Evolutionary conservation across 2,329 filamentous ascomycete species (phyloP).

Genomic region (Exophiala xenobiotica): DNA sequence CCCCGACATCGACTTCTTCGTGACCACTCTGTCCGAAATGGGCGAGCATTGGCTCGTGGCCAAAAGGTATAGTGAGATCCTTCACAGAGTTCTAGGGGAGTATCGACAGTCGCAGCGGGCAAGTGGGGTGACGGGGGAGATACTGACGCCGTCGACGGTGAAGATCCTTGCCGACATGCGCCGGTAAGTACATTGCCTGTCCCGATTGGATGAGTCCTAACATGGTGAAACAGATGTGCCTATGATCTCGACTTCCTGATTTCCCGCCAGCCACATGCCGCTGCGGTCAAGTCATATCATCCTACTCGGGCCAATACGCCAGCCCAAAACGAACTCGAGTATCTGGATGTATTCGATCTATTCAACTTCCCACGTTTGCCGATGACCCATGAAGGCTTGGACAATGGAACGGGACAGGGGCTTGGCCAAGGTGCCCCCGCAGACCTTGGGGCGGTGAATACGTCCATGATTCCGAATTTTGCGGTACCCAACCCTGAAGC

Average conservation of each 20-base stretch:
- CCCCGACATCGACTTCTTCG: constrained; percentile 75
- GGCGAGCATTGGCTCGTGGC: constrained; percentile 84
- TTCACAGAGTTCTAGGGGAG: constrained; percentile 82
- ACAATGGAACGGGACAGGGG: constrained; percentile 10
- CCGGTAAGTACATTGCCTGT: constrained; percentile 64
- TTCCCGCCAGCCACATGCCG: constrained; percentile 66
- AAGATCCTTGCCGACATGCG: constrained; percentile 90
- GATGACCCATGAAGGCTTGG: constrained; percentile 33
- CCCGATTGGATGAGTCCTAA: constrained; percentile 17
- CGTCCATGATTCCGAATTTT: constrained; percentile 49
- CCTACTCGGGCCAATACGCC: constrained; percentile 65
- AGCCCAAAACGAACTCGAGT: constrained; percentile 80
- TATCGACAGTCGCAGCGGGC: constrained; percentile 73
- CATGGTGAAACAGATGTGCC: constrained; percentile 26
- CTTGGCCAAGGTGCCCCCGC: constrained; percentile 17
- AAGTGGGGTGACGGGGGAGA: constrained; percentile 61
- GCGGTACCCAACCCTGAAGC: constrained; percentile 47
- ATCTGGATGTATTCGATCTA: constrained; percentile 89
- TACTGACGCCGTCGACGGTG: constrained; percentile 76
- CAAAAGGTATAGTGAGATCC: constrained; percentile 73
- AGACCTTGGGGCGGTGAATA: constrained; percentile 33
- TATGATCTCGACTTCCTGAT: constrained; percentile 83
- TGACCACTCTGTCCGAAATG: constrained; percentile 77
- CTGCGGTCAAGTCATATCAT: constrained; percentile 30
- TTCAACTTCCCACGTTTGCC: constrained; percentile 83